Evolutionary conservation across 1,284 basidiomycete genomes (phyloP).

Genomic region (Chiua sp.): DNA sequence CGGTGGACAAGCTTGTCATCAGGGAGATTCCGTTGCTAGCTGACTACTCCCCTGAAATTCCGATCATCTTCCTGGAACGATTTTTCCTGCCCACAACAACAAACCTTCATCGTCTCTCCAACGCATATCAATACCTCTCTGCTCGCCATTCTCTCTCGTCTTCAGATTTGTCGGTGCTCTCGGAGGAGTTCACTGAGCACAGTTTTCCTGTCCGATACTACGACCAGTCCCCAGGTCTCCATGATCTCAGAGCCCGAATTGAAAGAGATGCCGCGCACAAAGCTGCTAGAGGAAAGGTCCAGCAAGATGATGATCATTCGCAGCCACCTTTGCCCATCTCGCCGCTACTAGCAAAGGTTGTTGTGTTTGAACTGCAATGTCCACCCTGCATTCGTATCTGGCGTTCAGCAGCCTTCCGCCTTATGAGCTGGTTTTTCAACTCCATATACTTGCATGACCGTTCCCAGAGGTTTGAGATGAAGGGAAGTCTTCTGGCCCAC

Average conservation of each 20-base stretch:
- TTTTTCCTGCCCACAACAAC: conserved; percentile 43
- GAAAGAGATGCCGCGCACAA: conserved; percentile 5
- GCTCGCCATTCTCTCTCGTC: conserved; percentile 26
- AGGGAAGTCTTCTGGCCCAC: too few relatives aligned
- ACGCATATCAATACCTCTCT: conserved; percentile 37
- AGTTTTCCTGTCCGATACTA: conserved; percentile 41
- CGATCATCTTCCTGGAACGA: conserved; percentile 38
- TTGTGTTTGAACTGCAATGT: not conserved
- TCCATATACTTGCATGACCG: too few relatives aligned
- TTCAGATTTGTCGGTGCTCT: conserved; percentile 27
- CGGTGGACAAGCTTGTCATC: conserved; percentile 44
- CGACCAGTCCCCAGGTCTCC: conserved; percentile 14
- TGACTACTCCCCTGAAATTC: conserved; percentile 52
- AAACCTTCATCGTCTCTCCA: conserved; percentile 32
- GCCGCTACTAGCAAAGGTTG: not conserved
- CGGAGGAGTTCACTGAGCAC: not conserved
- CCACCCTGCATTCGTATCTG: not conserved
- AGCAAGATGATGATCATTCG: too few relatives aligned
- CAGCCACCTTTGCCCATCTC: not conserved
- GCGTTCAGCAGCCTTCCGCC: not conserved
- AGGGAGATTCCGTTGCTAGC: conserved; percentile 40
- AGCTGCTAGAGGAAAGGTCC: too few relatives aligned
- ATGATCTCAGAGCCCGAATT: conserved; percentile 35
- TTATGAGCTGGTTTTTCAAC: too few relatives aligned
- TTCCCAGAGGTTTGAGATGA: too few relatives aligned